phyloP scores from a whole-genome alignment of 208 protist species.

The Trypanosoma melophagium region DNA sequence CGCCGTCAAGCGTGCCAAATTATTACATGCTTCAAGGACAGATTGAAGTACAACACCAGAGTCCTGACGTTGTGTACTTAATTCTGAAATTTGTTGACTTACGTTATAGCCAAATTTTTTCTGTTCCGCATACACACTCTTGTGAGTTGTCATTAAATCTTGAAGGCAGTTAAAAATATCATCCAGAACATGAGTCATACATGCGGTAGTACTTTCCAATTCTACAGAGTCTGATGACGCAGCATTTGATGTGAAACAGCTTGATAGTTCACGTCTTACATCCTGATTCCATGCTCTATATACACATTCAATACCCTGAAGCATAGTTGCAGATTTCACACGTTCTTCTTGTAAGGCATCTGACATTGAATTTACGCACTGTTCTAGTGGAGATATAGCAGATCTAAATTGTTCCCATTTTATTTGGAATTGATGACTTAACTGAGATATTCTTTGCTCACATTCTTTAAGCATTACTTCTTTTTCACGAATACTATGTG shows the following conservation, averaged over 20 bases:
- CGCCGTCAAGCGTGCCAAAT: constrained; percentile 21
- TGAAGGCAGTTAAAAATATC: constrained; percentile 20
- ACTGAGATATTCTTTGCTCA: constrained; percentile 14
- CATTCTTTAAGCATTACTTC: constrained; percentile 14
- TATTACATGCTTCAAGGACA: constrained; percentile 34
- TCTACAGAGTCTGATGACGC: constrained; percentile 8
- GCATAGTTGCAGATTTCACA: constrained; percentile 28
- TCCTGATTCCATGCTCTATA: constrained; percentile 37
- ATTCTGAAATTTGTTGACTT: constrained; percentile 8
- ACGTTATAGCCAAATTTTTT: constrained; percentile 12
- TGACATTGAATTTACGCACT: constrained; percentile 26
- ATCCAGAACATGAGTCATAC: constrained; percentile 27
- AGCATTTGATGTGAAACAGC: constrained; percentile 14
- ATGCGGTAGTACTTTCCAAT: constrained; percentile 5
- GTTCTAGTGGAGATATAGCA: constrained; percentile 25
- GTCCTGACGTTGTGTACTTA: constrained; percentile 14
- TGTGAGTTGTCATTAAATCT: constrained; percentile 9
- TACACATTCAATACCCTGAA: constrained; percentile 25
- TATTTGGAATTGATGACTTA: constrained; percentile 9
- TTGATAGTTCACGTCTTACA: constrained; percentile 28
- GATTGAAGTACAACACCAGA: constrained; percentile 7
- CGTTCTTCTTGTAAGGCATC: constrained; percentile 25
- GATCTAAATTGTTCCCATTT: constrained; percentile 28
- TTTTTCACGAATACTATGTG: constrained; percentile 15
- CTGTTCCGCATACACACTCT: constrained; percentile 4